Base-by-base conservation (phyloP, 176 grass and related monocot genomes). In the Typha latifolia region DNA sequence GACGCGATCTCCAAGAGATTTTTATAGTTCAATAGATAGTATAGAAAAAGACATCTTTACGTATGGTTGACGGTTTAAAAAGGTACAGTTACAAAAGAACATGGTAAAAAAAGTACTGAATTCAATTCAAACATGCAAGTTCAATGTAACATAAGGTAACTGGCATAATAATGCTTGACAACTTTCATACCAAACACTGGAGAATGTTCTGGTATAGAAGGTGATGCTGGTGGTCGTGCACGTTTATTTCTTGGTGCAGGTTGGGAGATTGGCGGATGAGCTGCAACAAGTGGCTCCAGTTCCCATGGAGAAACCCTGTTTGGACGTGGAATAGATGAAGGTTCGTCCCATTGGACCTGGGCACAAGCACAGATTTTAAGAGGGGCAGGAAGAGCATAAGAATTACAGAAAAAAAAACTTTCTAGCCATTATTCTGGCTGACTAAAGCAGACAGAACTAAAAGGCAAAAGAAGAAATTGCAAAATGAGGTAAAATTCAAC, bases 311-410 rank as follows among this genome's bases (percentile, higher is more conserved):
- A 97, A 69, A 97, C 77, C 82, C 79, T 79, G 22, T 90, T 88
- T 66, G 93, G 88, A 20, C 83, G 81, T 47, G 78, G 78, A 66
- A 92, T 91, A 2, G 82, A 74, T 5, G 88, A 97, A 69, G 85
- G 83, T 32, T 97, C 93, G 49, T 97, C 93, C 93, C 93, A 97
- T 87, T 92, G 93, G 52, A 97, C 93, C 93, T 97, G 69, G 63
- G 27, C 21, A 78, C 9, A 63, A 3, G 37, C 47, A 82, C 27
- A 61, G 55, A 76, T 51, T 27, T 62, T 15, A 51, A 66, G 69
- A 32, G 27, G 14, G 77, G 65, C 64, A 48, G 66, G 24, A 3
- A 37, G 59, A 74, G 61, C 47, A 78, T 47, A 82, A 74, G 34
- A 51, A 82, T 12, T 15, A 26, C 47, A 3, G 11, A 19, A 59